Evolutionary conservation across 495 filamentous ascomycete species (phyloP), one percentile per base, ranked within the genome.

Genomic region (Neurospora sp.): DNA sequence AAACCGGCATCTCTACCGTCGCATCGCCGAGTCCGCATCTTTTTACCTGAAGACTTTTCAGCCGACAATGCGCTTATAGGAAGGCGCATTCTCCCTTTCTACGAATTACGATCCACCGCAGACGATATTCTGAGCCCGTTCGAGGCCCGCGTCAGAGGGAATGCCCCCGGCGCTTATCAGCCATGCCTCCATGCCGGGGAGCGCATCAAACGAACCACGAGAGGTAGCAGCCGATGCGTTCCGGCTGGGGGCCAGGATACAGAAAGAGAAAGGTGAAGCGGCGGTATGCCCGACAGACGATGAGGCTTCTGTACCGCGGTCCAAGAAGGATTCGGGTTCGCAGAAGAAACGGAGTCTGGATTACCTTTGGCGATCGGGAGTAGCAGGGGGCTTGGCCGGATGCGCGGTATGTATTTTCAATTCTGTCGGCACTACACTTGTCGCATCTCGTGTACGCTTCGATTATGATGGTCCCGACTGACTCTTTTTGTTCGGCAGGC

Each of bases 321-420:
- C 74, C 71, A 83, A 86, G 71, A 76, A 71, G 62, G 10, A 66
- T 18, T 35, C 54, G 12, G 27, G 23, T 16, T 16, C 76, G 69
- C 79, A 80, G 66, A 84, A 86, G 76, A 96, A 93, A 82, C 90
- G 89, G 75, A 96, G 91, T 78, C 79, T 91, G 69, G 92, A 97
- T 72, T 99, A 98, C 84, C 84, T 95, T 66, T 83, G 92, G 80
- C 87, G 91, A 76, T 94, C 90, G 73, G 93, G 92, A 20, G 80
- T 96, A 60, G 95, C 95, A 14, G 95, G 95, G 69, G 95, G 95
- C 14, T 66, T 97, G 73, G 96, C 95, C 46, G 95, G 94, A 75
- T 93, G 93, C 85, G 92, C 91, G 75, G 93, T 95, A 89, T 73
- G 91, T 78, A 18, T 35, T 16, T 35, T 18, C 6, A 66, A 18